Evolutionary conservation across 2,329 filamentous ascomycete species (phyloP).

Genomic region (Colletotrichum coccodes): DNA sequence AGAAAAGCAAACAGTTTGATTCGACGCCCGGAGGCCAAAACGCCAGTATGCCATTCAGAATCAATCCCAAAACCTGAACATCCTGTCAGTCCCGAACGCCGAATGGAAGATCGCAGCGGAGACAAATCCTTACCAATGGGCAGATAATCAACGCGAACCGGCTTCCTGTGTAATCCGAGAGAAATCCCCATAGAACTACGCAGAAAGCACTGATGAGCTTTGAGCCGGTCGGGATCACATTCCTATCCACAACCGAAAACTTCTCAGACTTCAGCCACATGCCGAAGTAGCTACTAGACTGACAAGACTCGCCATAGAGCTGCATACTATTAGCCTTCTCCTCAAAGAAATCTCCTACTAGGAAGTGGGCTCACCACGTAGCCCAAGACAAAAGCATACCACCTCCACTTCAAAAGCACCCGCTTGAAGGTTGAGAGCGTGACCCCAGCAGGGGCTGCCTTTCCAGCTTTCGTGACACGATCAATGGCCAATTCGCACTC

Average conservation of each 20-base stretch:
- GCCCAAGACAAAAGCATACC: slow-evolving; percentile 35
- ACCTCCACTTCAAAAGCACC: slow-evolving; percentile 31
- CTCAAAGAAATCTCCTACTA: neutral
- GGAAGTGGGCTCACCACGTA: slow-evolving; percentile 29
- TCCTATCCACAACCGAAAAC: slow-evolving; percentile 37
- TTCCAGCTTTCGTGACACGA: slow-evolving; percentile 27
- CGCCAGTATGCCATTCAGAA: slow-evolving; percentile 20
- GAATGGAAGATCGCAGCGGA: no score
- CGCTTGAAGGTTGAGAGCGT: slow-evolving; percentile 32
- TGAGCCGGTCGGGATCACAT: slow-evolving; percentile 38
- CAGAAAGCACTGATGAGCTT: slow-evolving; percentile 35
- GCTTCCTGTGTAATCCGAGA: slow-evolving; percentile 34
- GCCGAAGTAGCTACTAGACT: slow-evolving; percentile 32
- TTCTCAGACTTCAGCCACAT: slow-evolving; percentile 39
- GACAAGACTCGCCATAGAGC: slow-evolving; percentile 23
- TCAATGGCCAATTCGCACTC: slow-evolving; percentile 26
- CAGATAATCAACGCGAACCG: slow-evolving; percentile 7
- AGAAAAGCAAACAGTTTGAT: slow-evolving; percentile 19
- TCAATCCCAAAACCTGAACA: neutral
- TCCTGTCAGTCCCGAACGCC: neutral
- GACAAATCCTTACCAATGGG: neutral
- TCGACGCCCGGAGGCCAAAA: slow-evolving; percentile 6
- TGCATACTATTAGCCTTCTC: neutral
- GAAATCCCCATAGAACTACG: slow-evolving; percentile 35
- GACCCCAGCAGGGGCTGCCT: slow-evolving; percentile 26